phyloP scores from a whole-genome alignment of 768 basidiomycete genomes.

The Suillus americanus region DNA sequence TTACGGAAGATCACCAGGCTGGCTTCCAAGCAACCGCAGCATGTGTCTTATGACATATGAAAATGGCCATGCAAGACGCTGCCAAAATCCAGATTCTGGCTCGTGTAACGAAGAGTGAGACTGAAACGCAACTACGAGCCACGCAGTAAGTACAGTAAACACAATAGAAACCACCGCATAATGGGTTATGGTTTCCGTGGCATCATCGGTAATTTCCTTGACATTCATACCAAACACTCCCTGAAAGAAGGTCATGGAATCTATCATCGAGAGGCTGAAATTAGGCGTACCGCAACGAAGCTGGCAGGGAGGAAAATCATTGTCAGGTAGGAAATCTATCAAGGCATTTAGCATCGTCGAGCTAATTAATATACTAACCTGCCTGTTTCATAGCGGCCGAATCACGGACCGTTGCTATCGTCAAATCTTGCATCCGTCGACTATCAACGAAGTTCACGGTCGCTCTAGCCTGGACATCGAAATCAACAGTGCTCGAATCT shows the following conservation, averaged over 20 bases:
- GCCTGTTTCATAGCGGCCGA: conserved; percentile 24
- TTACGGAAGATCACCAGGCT: not conserved
- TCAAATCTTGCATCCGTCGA: conserved; percentile 10
- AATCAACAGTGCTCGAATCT: not conserved
- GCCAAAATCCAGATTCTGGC: conserved; percentile 7
- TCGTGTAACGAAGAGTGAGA: conserved; percentile 14
- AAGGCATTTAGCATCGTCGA: conserved; percentile 3
- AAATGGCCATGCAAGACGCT: conserved; percentile 24
- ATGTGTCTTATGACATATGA: conserved; percentile 11
- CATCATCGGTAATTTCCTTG: conserved; percentile 21
- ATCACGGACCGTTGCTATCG: conserved; percentile 13
- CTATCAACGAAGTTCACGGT: conserved; percentile 54
- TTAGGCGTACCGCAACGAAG: conserved; percentile 33
- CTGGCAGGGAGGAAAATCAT: conserved; percentile 58
- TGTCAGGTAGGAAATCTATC: conserved; percentile 51
- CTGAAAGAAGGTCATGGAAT: conserved; percentile 12
- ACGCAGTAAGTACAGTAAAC: conserved; percentile 47
- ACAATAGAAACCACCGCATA: conserved; percentile 40
- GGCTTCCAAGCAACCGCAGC: not conserved
- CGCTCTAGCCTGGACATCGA: conserved; percentile 46
- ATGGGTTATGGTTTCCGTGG: conserved; percentile 31
- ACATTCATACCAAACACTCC: conserved; percentile 9
- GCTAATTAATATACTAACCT: not conserved
- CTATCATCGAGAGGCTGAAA: not conserved
- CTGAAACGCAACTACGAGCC: conserved; percentile 57